Base-by-base conservation (phyloP, 2,329 filamentous ascomycete genomes). In the Sordariomycetes sp. region DNA sequence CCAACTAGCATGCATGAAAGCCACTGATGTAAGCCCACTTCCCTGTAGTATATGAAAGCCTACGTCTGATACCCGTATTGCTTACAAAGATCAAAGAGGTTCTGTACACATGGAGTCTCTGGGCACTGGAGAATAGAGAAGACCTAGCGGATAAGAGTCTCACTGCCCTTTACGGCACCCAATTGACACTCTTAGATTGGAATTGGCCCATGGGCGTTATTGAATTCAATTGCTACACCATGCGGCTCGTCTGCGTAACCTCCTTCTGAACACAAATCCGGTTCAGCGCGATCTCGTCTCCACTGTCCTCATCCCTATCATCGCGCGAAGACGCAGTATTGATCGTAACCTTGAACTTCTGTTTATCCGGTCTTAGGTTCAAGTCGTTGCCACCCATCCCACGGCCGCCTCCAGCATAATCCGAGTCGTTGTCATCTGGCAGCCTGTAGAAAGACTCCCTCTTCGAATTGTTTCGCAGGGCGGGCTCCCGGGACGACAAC, bases 241-340 rank as follows among this genome's bases (percentile, higher is more conserved):
- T 22, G 7, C 14, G 46, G 22, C 46, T 67, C 11, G 68, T 67
- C 24, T 65, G 69, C 32, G 66, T 64, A 57, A 75, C 70, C 11
- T 72, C 69, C 16, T 54, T 73, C 1, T 72, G 64, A 2, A 75
- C 70, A n/a, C 68, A 61, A 11, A 75, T 75, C 1, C 69, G 67
- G 43, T 72, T 68, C 43, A 75, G 59, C 1, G 72, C 71, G 28
- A 74, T 68, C 22, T 73, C 72, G 25, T 75, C 71, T 1, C 67
- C 70, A 57, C 65, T 67, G 16, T 64, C 61, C 28, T 67, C 65
- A 1, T 64, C 64, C 4, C 62, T 62, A 4, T 67, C 64, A 1
- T 57, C 60, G n/a, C 61, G 64, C 1, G 66, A 62, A 51, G 68
- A 65, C 54, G 65, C 70, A 7, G 65, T 70, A 32, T 66, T 67